phyloP scores from a whole-genome alignment of 345 rosid genomes.

The Brassica carinata region DNA sequence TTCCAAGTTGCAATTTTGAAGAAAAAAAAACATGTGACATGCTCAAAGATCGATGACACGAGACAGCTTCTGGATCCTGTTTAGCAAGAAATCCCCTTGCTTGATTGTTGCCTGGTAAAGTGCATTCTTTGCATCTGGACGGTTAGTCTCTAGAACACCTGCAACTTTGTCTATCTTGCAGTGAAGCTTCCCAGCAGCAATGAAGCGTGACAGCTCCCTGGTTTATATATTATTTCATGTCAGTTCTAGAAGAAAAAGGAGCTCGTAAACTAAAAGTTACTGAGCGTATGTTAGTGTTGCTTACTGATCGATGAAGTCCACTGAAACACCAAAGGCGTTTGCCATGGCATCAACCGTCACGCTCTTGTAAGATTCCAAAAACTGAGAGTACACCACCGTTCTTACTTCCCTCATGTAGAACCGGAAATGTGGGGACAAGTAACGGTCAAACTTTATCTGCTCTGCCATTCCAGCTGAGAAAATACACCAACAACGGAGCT shows the following conservation, averaged over 20 bases:
- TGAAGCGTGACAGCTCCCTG: slow-evolving; percentile 94
- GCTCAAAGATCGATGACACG: slow-evolving; percentile 90
- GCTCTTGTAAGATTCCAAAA: slow-evolving; percentile 95
- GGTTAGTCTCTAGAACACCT: slow-evolving; percentile 96
- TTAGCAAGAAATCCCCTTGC: slow-evolving; percentile 96
- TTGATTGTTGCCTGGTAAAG: slow-evolving; percentile 97
- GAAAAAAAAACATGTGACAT: slow-evolving; percentile 7
- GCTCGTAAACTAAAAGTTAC: not conserved
- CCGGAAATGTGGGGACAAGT: slow-evolving; percentile 91
- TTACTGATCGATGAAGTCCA: slow-evolving; percentile 94
- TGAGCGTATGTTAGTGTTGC: slow-evolving; percentile 30
- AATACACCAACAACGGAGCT: slow-evolving; percentile 18
- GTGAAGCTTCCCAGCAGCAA: slow-evolving; percentile 97
- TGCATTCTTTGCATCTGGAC: slow-evolving; percentile 98
- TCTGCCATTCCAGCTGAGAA: slow-evolving; percentile 77
- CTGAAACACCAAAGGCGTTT: slow-evolving; percentile 90
- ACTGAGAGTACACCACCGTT: slow-evolving; percentile 91
- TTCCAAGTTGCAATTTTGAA: slow-evolving; percentile 15
- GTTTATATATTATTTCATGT: not conserved
- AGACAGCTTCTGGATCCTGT: slow-evolving; percentile 96
- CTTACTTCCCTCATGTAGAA: slow-evolving; percentile 99
- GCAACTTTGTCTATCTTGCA: slow-evolving; percentile 99
- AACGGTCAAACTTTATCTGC: slow-evolving; percentile 86
- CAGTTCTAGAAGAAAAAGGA: not conserved
- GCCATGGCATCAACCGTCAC: slow-evolving; percentile 99